These are phyloP conservation scores for Citrus maxima DNA, from an alignment of 345 rosid species.

Conservation along the genomic window DNA sequence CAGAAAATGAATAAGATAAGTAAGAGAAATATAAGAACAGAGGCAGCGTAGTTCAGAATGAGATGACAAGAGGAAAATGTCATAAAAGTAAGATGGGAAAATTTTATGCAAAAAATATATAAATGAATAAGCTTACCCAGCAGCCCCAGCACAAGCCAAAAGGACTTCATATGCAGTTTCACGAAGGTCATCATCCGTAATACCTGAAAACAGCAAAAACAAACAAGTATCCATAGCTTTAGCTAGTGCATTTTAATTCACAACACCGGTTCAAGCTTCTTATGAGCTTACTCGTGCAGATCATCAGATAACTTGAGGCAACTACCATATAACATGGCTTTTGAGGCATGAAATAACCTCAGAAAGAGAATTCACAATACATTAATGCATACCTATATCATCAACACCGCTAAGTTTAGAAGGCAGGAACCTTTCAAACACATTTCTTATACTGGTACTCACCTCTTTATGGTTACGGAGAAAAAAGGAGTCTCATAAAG, in stretches of 20 bases:
- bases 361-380: neutral
- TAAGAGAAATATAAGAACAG: constrained; percentile 7
- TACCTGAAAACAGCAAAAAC: constrained; percentile 47
- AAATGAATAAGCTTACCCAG: constrained; percentile 57
- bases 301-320: neutral
- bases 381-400: neutral
- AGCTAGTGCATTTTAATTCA: constrained; percentile 1
- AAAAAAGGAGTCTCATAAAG: neutral
- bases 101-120: constrained; percentile 7
- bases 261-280: neutral
- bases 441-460: neutral
- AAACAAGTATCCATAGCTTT: no score
- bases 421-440: neutral
- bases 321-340: neutral
- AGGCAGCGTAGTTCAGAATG: constrained; percentile 13
- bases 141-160: constrained; percentile 94
- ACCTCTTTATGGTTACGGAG: neutral
- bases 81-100: neutral
- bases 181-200: constrained; percentile 87
- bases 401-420: neutral
- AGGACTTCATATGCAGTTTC: constrained; percentile 94
- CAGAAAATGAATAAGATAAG: constrained; percentile 14
- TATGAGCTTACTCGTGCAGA: neutral
- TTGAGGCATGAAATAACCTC: neutral
- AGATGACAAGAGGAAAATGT: neutral